Base-by-base conservation (phyloP, 1,284 basidiomycete species). In the Schizophyllum amplum region DNA sequence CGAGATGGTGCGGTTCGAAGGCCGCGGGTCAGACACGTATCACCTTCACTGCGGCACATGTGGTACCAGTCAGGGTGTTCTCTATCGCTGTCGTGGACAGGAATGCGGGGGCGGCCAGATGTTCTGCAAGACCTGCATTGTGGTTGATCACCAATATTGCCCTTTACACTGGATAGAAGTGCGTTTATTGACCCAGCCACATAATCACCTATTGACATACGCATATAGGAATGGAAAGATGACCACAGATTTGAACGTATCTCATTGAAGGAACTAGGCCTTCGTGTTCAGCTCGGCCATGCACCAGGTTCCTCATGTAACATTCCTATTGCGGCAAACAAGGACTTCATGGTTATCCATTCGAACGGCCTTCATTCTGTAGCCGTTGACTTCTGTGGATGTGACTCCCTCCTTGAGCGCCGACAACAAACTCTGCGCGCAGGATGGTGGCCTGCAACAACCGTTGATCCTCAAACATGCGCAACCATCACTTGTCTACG, bases 331-430 rank as follows among this genome's bases (percentile, higher is more conserved):
- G 6, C 59, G 1, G 62, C 49, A 1, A 51, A 55, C 11, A 42
- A 57, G 13, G 59, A 58, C 24, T 69, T 72, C 55, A 47, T 65
- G 0, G 60, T 71, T n/a, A 33, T 72, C 2, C 59, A 70, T 56
- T 59, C 58, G 7, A 65, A 68, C 52, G 69, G 70, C 1, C 61
- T 73, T n/a, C 69, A 71, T 55, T 25, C 59, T 2, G 64, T 73
- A 1, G 52, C 42, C 0, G 57, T 73, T n/a, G 60, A 68, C 42
- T 75, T 64, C 63, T 75, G 72, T 54, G 64, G 60, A 4, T 75
- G 72, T 56, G 56, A 59, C 13, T 33, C 27, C 5, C 13, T 13
- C 5, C 13, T 33, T 33, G 27, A 33, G 6, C 13, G 13, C 27
- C 27, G 27, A 5, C 47, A 56, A 0, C 59, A 59, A 46, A 46